Evolutionary conservation across 2,329 filamentous ascomycete species (phyloP), one percentile per base, ranked within the genome.

Genomic region (Proliferodiscus dingleyae): DNA sequence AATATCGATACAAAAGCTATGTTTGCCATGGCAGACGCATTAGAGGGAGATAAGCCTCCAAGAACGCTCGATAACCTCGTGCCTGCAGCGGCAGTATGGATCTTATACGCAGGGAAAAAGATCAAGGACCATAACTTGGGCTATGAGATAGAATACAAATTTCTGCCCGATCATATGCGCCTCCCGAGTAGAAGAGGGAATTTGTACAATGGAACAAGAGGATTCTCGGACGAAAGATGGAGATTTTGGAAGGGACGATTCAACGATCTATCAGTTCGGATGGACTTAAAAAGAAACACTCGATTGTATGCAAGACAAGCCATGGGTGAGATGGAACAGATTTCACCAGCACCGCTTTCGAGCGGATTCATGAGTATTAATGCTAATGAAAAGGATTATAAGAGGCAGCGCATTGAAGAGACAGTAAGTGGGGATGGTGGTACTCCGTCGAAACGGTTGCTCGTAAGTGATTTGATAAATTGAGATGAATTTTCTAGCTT

Each of bases 161-260:
- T 16, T 22, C n/a, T 9, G n/a, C 22, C 18, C 15, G 5, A 5
- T 4, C 19, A 18, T 13, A 41, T 36, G 16, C 32, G 37, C 21
- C 26, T 39, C 16, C 15, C 37, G 9, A 10, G 37, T 16, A 41
- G 37, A 21, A 34, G 43, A 22, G 43, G 37, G n/a, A 21, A 18
- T 30, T 21, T 46, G 19, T 46, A 41, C 15, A 33, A n/a, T 11
- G 43, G 43, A 6, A 10, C 37, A 26, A 36, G 18, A n/a, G 43
- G 37, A 9, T 29, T 46, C 18, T 46, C 43, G 8, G 23, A 37
- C 18, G 37, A 46, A 16, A 46, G 43, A 41, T 46, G 43, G 43
- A 23, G 6, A 15, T 46, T 46, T 24, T 41, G 43, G 43, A 46
- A 36, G 21, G 21, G 7, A 3, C 24, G 30, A n/a, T 41, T 46